Evolutionary conservation across 1,284 basidiomycete species (phyloP), one percentile per base, ranked within the genome.

Genomic region (Ganoderma meredithae): DNA sequence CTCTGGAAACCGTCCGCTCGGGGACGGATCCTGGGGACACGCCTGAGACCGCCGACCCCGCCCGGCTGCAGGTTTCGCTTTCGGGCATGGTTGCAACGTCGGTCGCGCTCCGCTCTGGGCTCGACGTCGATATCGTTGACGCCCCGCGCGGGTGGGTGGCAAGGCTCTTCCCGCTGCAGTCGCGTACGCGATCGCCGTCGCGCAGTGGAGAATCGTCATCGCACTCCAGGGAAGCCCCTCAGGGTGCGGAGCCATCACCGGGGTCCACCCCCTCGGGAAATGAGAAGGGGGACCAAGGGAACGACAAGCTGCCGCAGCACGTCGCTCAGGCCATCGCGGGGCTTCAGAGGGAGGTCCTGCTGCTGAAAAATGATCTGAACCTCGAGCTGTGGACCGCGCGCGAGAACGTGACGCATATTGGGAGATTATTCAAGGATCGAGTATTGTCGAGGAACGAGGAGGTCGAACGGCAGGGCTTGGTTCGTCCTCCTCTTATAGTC

Each of bases 311-410:
- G 12, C 83, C 87, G 6, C 71, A 79, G 2, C 84, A 87, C 71
- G 81, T 88, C n/a, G 82, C 82, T 17, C 85, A 89, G 67, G 88
- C 88, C 6, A 86, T 95, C 39, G 84, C 89, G 22, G 84, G 83
- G 9, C 79, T 95, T 65, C 94, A 95, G 77, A 84, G 90, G 56
- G 92, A 95, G 74, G 84, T 92, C 2, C 78, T 94, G 7, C 79
- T 94, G 43, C 80, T 95, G 33, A 85, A 90, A 63, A 94, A 89
- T 76, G 92, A 95, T 72, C 86, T 95, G 52, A 93, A 94, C 75
- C 93, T 95, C 68, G 92, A 95, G 80, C 81, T 90, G 27, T 95
- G 93, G 91, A 82, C 92, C 53, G 89, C 91, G 68, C 83, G 91
- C 71, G 88, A 94, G 78, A 94, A 94, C 69, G 85, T 91, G 63